phyloP scores from a whole-genome alignment of 2,329 filamentous ascomycete genomes.

The Microcyclospora tardicrescens region DNA sequence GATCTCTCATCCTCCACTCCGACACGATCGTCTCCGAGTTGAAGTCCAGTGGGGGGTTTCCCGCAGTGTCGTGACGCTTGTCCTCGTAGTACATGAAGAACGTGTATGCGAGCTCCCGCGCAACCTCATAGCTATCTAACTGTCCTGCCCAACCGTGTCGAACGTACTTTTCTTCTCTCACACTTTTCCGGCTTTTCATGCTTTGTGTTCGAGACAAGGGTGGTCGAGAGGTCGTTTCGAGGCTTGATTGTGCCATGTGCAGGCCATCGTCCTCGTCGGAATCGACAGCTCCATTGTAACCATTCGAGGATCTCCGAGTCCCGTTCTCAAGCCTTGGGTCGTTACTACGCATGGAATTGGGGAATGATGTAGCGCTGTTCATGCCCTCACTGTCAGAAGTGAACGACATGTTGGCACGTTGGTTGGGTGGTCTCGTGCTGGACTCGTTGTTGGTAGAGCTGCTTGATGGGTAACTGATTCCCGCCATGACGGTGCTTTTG shows the following conservation, averaged over 20 bases:
- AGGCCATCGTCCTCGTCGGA: conserved; percentile 20
- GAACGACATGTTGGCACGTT: neutral
- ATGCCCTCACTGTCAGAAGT: neutral
- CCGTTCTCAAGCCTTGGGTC: conserved; percentile 4
- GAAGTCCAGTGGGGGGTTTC: conserved; percentile 55
- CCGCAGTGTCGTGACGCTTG: conserved; percentile 90
- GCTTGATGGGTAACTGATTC: neutral
- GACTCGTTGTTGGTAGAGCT: neutral
- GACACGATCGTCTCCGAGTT: conserved; percentile 42
- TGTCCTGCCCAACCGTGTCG: conserved; percentile 89
- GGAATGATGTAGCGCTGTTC: conserved; percentile 4
- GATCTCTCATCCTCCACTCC: conserved; percentile 95
- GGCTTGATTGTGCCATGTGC: conserved; percentile 40
- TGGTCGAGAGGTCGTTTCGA: conserved; percentile 3
- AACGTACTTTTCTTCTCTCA: conserved; percentile 20
- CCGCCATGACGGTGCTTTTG: too few species aligned
- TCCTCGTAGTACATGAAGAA: conserved; percentile 99
- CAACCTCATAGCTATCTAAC: conserved; percentile 80
- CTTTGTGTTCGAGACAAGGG: conserved; percentile 6
- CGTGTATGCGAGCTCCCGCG: conserved; percentile 59
- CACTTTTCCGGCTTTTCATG: conserved; percentile 5
- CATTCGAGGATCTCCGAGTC: conserved; percentile 6
- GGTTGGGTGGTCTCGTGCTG: neutral
- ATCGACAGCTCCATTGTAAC: conserved; percentile 19
- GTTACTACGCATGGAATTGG: conserved; percentile 2